Evolutionary conservation across 371 early-diverging fungal genomes (phyloP).

Genomic region (Mortierella sp.): DNA sequence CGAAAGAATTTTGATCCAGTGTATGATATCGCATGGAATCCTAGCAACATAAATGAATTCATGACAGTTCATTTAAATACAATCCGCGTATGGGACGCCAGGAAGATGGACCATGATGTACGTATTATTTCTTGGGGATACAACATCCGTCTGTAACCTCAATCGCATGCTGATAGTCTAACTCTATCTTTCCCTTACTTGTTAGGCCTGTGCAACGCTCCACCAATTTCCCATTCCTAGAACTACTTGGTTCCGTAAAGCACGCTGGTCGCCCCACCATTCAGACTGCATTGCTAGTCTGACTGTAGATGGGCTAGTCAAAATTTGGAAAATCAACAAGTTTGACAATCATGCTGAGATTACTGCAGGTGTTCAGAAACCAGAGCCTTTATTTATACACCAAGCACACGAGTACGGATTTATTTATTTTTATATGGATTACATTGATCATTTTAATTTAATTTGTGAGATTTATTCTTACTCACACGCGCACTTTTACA

Average conservation of each 20-base stretch:
- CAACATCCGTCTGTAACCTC: background rate
- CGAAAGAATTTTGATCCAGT: slow-evolving; percentile 16
- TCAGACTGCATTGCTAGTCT: slow-evolving; percentile 26
- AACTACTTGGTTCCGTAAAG: slow-evolving; percentile 2
- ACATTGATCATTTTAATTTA: too few species aligned
- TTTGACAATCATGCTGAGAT: slow-evolving; percentile 15
- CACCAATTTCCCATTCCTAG: too few species aligned
- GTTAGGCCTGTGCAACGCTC: slow-evolving; percentile 21
- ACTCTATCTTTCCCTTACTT: background rate
- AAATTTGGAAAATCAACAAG: slow-evolving; percentile 42
- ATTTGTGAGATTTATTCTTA: background rate
- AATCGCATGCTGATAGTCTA: too few species aligned
- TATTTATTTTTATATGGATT: background rate
- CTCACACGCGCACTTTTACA: background rate
- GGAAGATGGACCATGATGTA: slow-evolving; percentile 41
- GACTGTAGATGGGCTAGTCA: slow-evolving; percentile 16
- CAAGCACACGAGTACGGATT: slow-evolving; percentile 30
- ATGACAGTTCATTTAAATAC: slow-evolving; percentile 24
- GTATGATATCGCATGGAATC: slow-evolving; percentile 38
- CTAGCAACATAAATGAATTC: slow-evolving; percentile 30
- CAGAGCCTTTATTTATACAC: slow-evolving; percentile 30
- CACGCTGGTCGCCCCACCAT: slow-evolving; percentile 41
- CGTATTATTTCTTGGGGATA: background rate
- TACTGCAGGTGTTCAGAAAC: slow-evolving; percentile 5
- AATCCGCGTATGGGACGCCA: slow-evolving; percentile 44